Conservation (phyloP, 805 yeast genomes). For the Candida broadrunensis region DNA sequence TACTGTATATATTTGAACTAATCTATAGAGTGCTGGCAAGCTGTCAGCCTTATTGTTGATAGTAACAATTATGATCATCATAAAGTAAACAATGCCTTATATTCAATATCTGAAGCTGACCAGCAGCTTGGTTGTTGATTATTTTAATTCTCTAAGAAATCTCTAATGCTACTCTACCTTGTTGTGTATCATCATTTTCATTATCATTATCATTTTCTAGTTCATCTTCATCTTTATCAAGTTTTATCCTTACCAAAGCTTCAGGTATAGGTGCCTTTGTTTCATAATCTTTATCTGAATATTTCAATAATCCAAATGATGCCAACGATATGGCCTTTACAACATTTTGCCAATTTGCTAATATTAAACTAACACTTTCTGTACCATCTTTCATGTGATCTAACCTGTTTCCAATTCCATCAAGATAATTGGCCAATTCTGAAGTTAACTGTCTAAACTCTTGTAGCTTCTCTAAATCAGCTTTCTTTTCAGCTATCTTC, state of each 20-base stretch:
- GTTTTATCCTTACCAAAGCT: conserved; percentile 56
- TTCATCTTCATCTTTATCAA: conserved; percentile 37
- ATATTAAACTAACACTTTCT: conserved; percentile 53
- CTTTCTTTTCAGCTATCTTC: conserved; percentile 43
- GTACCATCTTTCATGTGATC: conserved; percentile 55
- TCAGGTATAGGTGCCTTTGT: conserved; percentile 56
- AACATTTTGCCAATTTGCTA: conserved; percentile 66
- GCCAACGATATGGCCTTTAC: conserved; percentile 61
- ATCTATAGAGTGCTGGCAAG: too few species aligned
- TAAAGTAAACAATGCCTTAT: too few species aligned
- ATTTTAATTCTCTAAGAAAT: not conserved
- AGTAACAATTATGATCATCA: too few species aligned
- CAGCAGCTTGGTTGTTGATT: not conserved
- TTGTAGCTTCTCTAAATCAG: conserved; percentile 49
- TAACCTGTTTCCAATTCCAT: conserved; percentile 46
- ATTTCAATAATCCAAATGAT: conserved; percentile 45
- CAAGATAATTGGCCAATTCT: conserved; percentile 44
- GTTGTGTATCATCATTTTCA: not conserved
- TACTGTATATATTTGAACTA: too few species aligned
- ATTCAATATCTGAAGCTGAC: too few species aligned
- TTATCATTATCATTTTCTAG: conserved; percentile 5
- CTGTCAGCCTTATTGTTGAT: too few species aligned
- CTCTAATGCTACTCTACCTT: not conserved
- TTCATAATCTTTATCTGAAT: conserved; percentile 42
- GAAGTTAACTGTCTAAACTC: conserved; percentile 47